Evolutionary conservation across 208 protist genomes (phyloP).

Genomic region (Phytomonas sp.): DNA sequence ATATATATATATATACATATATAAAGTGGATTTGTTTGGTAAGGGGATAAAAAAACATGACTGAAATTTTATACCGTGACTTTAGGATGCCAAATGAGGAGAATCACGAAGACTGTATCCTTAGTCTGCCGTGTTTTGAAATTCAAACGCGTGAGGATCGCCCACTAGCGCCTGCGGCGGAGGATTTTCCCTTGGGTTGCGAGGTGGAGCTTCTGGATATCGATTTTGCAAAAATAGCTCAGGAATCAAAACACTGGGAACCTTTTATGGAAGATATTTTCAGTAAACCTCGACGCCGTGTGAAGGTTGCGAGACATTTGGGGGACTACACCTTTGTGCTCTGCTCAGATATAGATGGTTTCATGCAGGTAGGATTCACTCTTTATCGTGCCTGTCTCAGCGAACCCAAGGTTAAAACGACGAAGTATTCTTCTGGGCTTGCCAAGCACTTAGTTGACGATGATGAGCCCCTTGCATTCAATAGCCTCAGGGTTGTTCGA

Average conservation of each 20-base stretch:
- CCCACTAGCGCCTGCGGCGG: slow-evolving; percentile 53
- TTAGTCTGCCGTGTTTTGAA: slow-evolving; percentile 73
- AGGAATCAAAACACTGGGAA: slow-evolving; percentile 63
- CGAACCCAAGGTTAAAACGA: slow-evolving; percentile 55
- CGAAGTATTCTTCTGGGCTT: too few relatives aligned
- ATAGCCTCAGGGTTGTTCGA: too few relatives aligned
- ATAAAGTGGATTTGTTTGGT: neutral
- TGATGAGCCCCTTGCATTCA: too few relatives aligned
- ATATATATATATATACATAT: slow-evolving; percentile 3
- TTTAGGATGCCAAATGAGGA: neutral
- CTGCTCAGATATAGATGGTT: slow-evolving; percentile 42
- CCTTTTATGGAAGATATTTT: slow-evolving; percentile 73
- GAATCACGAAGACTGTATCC: slow-evolving; percentile 28
- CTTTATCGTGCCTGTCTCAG: slow-evolving; percentile 79
- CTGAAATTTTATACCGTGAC: neutral
- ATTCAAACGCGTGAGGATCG: slow-evolving; percentile 52
- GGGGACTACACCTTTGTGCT: slow-evolving; percentile 85
- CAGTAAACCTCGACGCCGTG: slow-evolving; percentile 37
- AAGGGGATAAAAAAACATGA: slow-evolving; percentile 5
- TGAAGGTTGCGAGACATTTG: slow-evolving; percentile 55
- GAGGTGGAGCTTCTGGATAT: slow-evolving; percentile 75
- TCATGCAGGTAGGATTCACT: slow-evolving; percentile 57
- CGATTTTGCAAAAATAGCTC: slow-evolving; percentile 53
- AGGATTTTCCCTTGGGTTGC: slow-evolving; percentile 79
- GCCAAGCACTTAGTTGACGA: too few relatives aligned